Conservation (phyloP, 2,329 filamentous ascomycete genomes). For the Akanthomyces dipterigenus region DNA sequence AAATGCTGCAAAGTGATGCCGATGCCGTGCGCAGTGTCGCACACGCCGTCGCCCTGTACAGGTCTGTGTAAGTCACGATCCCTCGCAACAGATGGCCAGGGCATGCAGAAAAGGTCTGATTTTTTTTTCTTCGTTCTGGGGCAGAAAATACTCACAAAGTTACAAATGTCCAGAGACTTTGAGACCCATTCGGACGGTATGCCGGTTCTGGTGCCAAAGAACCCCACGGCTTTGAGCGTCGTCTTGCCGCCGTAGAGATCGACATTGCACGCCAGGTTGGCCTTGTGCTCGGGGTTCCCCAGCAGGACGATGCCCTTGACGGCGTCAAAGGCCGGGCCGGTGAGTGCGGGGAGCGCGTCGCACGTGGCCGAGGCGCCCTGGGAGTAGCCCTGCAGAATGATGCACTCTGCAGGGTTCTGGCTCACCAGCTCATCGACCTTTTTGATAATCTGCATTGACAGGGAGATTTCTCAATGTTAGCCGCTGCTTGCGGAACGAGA, state of each 20-base stretch:
- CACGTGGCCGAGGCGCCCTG: not conserved
- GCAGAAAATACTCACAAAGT: constrained; percentile 4
- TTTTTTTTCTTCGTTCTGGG: too few relatives aligned
- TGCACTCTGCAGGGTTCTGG: not conserved
- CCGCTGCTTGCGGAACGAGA: not conserved
- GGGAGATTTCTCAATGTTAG: not conserved
- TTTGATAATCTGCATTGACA: not conserved
- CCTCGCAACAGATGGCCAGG: too few relatives aligned
- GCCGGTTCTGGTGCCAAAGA: not conserved
- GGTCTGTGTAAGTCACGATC: too few relatives aligned
- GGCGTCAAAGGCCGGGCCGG: not conserved
- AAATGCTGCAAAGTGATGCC: constrained; percentile 1
- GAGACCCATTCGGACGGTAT: not conserved
- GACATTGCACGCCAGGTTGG: not conserved
- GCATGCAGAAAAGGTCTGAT: too few relatives aligned
- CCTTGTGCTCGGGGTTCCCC: not conserved
- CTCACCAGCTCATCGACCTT: not conserved
- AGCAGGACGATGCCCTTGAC: constrained; percentile 2
- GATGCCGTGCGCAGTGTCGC: not conserved
- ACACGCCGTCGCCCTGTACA: not conserved
- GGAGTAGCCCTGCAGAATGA: constrained; percentile 8
- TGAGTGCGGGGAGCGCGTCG: not conserved
- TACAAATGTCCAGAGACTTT: not conserved
- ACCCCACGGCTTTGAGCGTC: not conserved
- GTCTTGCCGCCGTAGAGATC: not conserved